Conservation (phyloP, 2,329 filamentous ascomycete species). For the Aphanocladium album region DNA sequence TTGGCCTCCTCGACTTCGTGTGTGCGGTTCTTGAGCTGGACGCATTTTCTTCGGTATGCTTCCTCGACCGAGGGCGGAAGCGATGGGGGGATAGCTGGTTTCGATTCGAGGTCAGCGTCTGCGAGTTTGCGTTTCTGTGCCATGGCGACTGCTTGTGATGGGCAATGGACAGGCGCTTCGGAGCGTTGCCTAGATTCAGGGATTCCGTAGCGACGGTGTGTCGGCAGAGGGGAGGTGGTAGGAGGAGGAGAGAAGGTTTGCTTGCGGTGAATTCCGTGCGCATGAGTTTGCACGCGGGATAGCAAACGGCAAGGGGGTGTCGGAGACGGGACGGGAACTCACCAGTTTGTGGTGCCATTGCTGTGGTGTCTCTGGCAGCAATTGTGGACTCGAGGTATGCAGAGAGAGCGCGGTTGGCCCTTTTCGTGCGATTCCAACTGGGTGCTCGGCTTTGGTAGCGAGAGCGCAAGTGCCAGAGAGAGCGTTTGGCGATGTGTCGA, state of each 20-base stretch:
- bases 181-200: background rate
- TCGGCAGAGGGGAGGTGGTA: slow-evolving; percentile 9
- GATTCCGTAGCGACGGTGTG: background rate
- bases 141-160: slow-evolving; percentile 20
- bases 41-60: slow-evolving; percentile 94
- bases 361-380: background rate
- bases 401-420: background rate
- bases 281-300: background rate
- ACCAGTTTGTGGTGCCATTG: slow-evolving; percentile 19
- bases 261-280: background rate
- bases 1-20: slow-evolving; percentile 90
- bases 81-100: slow-evolving; percentile 49
- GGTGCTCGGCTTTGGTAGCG: background rate
- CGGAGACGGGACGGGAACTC: slow-evolving; percentile 12
- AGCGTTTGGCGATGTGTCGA: background rate
- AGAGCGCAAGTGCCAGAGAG: background rate
- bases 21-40: slow-evolving; percentile 85
- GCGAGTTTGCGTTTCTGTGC: slow-evolving; percentile 32
- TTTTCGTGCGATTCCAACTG: background rate
- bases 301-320: background rate
- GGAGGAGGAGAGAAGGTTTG: background rate
- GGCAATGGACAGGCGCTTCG: background rate
- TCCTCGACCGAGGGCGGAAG: slow-evolving; percentile 88
- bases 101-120: slow-evolving; percentile 31
- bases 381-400: background rate